Evolutionary conservation across 2,329 filamentous ascomycete species (phyloP).

Genomic region (Colletotrichum somersetense): DNA sequence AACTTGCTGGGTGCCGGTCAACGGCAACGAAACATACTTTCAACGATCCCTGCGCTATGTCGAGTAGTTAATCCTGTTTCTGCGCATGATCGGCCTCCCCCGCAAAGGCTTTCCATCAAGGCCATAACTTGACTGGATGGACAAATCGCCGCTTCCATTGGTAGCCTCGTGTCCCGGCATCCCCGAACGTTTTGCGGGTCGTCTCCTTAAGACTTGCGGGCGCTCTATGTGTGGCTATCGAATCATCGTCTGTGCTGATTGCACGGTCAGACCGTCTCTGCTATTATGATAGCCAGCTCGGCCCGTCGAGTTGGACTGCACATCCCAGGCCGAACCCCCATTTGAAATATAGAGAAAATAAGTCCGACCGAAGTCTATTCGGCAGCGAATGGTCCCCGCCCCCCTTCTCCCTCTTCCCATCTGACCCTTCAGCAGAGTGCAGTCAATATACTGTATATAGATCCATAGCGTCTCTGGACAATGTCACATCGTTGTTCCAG

Average conservation of each 20-base stretch:
- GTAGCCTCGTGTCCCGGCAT: conserved; percentile 16
- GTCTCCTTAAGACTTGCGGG: neutral
- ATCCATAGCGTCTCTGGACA: too few species aligned
- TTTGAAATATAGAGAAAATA: neutral
- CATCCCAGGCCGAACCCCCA: neutral
- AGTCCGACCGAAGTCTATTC: too few species aligned
- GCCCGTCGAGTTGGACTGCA: neutral
- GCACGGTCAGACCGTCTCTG: neutral
- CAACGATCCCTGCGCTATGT: conserved; percentile 3
- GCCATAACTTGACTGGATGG: neutral
- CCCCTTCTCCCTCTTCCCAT: too few species aligned
- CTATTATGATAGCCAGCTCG: too few species aligned
- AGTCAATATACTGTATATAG: too few species aligned
- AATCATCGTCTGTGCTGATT: too few species aligned
- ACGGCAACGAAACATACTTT: conserved; percentile 22
- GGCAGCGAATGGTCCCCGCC: too few species aligned
- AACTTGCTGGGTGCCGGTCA: neutral
- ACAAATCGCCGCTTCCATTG: neutral
- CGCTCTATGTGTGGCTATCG: neutral
- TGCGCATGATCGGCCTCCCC: neutral
- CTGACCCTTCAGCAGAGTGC: too few species aligned
- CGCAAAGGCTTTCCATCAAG: neutral
- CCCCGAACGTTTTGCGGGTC: neutral
- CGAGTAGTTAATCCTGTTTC: conserved; percentile 10
- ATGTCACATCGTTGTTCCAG: too few species aligned